Percentiles rank a stretch among this genome's conserved stretches.
phyloP scores from a whole-genome alignment of 2,329 filamentous ascomycete genomes.

The Chaetomium strumarium region DNA sequence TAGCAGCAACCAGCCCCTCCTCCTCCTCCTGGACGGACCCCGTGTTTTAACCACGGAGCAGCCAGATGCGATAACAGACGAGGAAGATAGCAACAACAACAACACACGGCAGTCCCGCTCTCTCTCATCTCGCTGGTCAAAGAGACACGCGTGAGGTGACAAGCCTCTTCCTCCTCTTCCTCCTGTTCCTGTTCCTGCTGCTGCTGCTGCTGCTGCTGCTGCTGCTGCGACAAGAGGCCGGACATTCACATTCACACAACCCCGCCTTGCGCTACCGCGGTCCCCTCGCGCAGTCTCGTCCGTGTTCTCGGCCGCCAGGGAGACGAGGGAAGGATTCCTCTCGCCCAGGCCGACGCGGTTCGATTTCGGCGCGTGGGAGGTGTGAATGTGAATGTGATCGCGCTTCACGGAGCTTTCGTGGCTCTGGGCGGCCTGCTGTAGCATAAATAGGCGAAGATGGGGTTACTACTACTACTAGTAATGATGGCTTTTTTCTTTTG shows the following conservation, averaged over 20 bases:
- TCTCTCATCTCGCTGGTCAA: not conserved
- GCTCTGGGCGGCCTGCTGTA: not conserved
- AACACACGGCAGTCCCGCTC: slow-evolving; percentile 1
- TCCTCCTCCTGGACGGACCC: slow-evolving; percentile 7
- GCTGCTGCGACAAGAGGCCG: not conserved
- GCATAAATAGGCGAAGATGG: not conserved
- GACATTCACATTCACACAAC: not conserved
- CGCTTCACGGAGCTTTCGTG: slow-evolving; percentile 4
- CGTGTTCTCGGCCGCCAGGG: slow-evolving; percentile 18
- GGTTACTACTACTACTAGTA: no score
- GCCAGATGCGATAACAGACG: slow-evolving; percentile 12
- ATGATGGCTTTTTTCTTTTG: no score
- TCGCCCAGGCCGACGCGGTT: slow-evolving; percentile 20
- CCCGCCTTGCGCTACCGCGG: slow-evolving; percentile 2
- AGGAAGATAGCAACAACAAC: slow-evolving; percentile 6
- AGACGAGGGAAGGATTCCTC: slow-evolving; percentile 17
- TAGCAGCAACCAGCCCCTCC: not conserved
- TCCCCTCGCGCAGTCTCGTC: slow-evolving; percentile 11
- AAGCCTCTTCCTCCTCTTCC: no score
- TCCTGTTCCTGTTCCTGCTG: no score
- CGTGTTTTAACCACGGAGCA: not conserved
- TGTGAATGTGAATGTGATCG: slow-evolving; percentile 6
- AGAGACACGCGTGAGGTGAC: no score
- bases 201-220: no score
- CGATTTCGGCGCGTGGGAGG: slow-evolving; percentile 20